Evolutionary conservation across 2,329 filamentous ascomycete genomes (phyloP), one percentile per base, ranked within the genome.

Genomic region (Penicillium fuscoglaucum): DNA sequence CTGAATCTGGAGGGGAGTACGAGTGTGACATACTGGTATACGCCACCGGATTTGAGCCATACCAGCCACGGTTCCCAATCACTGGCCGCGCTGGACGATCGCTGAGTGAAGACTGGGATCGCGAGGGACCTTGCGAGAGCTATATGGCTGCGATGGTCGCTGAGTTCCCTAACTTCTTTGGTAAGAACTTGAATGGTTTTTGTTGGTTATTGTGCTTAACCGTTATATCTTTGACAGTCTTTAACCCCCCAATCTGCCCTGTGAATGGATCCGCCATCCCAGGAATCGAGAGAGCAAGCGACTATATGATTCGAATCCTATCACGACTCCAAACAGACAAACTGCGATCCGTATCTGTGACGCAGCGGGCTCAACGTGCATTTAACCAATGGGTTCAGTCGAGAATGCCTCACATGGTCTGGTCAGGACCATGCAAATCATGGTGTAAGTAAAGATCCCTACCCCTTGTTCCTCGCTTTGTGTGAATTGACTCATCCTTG

Each of bases 371-470:
- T 12, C 55, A 58, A 35, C 8, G 26, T 24, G 35, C 44, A 29
- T 58, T 55, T n/a, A 58, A 58, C 28, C 50, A 58, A 19, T 58
- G 55, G 55, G 55, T 58, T 3, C 55, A 58, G 26, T 58, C 55
- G 8, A 24, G 55, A 48, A 58, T 58, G 55, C 50, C 55, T 24
- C 50, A 58, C 7, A 58, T 58, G 55, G 55, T 58, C 26, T 58
- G 55, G 55, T 58, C 55, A 8, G 55, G 55, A 35, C 21, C 50
- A n/a, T 58, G 55, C 12, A 58, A 49, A 39, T 58, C 55, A 47
- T 58, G 50, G 55, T 58, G 55, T 58, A 48, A 43, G 43, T 48
- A 5, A 35, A 35, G 6, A 21, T 33, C 31, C 13, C 1, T 12
- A 28, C 2, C 33, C 15, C 10, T 53, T 50, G 21, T 9, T 26